These are phyloP conservation scores for Physcia stellaris DNA, from an alignment of 495 filamentous ascomycete genomes.

Conservation along the genomic window DNA sequence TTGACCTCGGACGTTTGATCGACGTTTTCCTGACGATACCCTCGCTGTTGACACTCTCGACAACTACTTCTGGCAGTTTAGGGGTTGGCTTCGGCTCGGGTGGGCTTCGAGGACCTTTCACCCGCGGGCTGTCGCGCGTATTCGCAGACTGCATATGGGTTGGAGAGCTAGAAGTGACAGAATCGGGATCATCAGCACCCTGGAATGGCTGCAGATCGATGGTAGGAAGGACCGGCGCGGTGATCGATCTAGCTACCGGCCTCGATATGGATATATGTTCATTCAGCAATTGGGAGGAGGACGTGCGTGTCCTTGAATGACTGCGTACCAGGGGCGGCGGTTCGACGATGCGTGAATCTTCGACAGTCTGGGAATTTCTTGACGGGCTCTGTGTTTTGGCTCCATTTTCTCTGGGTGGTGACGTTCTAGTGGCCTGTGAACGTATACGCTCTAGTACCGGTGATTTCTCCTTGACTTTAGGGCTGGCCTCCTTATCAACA, in stretches of 20 bases:
- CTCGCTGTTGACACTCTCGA: constrained; percentile 10
- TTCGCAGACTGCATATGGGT: too few species aligned
- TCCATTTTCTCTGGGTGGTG: background rate
- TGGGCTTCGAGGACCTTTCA: background rate
- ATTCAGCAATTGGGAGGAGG: constrained; percentile 10
- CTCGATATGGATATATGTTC: constrained; percentile 1
- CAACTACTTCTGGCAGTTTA: constrained; percentile 9
- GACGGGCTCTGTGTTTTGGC: background rate
- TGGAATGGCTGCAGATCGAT: background rate
- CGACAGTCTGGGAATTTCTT: background rate
- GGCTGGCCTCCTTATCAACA: background rate
- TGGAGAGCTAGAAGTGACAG: background rate
- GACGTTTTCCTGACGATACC: constrained; percentile 13
- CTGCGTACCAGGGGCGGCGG: too few species aligned
- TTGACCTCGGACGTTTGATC: constrained; percentile 16
- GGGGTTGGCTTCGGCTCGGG: background rate
- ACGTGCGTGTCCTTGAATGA: constrained; percentile 11
- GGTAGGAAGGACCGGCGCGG: constrained; percentile 4
- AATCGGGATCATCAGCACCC: background rate
- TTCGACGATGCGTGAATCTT: too few species aligned
- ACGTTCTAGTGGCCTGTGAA: background rate
- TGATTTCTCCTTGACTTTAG: too few species aligned
- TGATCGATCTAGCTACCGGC: constrained; percentile 2
- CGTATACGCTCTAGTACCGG: too few species aligned
- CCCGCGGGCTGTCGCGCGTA: too few species aligned